Conservation (phyloP, 345 rosid genomes). For the Lumnitzera racemosa region DNA sequence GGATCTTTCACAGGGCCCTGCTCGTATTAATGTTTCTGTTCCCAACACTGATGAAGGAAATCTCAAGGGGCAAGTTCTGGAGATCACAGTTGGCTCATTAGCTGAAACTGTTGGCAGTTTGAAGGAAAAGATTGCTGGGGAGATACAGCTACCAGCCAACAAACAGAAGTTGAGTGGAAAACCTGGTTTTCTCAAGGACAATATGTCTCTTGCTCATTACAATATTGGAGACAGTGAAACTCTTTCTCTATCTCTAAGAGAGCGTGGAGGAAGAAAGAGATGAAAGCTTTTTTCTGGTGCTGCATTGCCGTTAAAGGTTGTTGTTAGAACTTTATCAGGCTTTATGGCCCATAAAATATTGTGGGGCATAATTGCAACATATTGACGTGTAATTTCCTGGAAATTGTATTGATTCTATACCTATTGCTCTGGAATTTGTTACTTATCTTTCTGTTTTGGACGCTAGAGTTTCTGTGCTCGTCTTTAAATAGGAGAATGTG, state of each 20-base stretch:
- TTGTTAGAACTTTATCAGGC: constrained; percentile 7
- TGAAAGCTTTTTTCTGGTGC: constrained; percentile 21
- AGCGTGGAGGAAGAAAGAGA: constrained; percentile 88
- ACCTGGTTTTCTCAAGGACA: constrained; percentile 86
- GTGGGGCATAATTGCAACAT: neutral
- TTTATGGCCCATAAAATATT: constrained; percentile 1
- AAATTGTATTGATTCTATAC: constrained; percentile 16
- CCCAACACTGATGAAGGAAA: constrained; percentile 77
- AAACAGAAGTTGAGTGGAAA: constrained; percentile 88
- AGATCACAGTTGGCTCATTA: constrained; percentile 59
- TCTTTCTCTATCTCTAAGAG: constrained; percentile 59
- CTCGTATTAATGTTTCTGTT: constrained; percentile 48
- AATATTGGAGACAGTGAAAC: constrained; percentile 61
- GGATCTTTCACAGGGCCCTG: constrained; percentile 48
- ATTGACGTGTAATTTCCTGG: constrained; percentile 8
- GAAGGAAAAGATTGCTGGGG: constrained; percentile 91
- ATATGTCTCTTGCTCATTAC: constrained; percentile 79
- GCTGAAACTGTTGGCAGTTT: constrained; percentile 76
- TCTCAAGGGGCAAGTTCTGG: constrained; percentile 62
- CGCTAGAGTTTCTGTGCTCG: too few relatives aligned
- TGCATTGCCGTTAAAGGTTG: constrained; percentile 13
- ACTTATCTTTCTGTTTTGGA: constrained; percentile 7
- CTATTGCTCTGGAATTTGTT: constrained; percentile 5
- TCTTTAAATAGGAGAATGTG: constrained; percentile 8
- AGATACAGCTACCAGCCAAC: constrained; percentile 74